These are phyloP conservation scores for Nicotiana obtusifolia DNA, from an alignment of 257 asterid genomes.

Conservation along the genomic window DNA sequence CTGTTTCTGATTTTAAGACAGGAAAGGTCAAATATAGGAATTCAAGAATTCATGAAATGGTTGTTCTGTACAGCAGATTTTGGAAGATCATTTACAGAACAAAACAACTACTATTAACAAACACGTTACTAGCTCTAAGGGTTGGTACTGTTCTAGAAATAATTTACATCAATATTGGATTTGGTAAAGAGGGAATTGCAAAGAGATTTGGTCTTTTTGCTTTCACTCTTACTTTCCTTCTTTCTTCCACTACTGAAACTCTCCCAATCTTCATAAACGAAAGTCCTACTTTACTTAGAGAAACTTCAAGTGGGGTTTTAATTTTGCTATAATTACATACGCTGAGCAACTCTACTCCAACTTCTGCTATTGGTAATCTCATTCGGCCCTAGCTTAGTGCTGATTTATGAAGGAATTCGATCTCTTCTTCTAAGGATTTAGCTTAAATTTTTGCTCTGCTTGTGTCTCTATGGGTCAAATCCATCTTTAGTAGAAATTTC, in stretches of 20 bases:
- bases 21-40: conserved; percentile 43
- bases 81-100: conserved; percentile 93
- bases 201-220: conserved; percentile 86
- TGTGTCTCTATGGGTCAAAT: too few relatives aligned
- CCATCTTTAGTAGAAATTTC: too few relatives aligned
- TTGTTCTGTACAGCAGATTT: conserved; percentile 46
- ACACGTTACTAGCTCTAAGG: conserved; percentile 75
- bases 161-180: conserved; percentile 62
- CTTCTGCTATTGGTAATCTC: too few relatives aligned
- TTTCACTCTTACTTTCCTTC: conserved; percentile 82
- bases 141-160: conserved; percentile 87
- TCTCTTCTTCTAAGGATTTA: too few relatives aligned
- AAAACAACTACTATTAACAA: conserved; percentile 66
- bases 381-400: too few relatives aligned
- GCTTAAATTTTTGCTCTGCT: too few relatives aligned
- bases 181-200: conserved; percentile 62
- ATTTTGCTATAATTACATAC: too few relatives aligned
- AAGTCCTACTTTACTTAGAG: conserved; percentile 72
- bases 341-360: too few relatives aligned
- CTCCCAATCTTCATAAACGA: conserved; percentile 88
- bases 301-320: conserved; percentile 87
- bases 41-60: conserved; percentile 60
- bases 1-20: background rate
- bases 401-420: too few relatives aligned
- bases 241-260: conserved; percentile 87